These are phyloP conservation scores for Suillus cothurnatus DNA, from an alignment of 768 basidiomycete species.

Conservation along the genomic window DNA sequence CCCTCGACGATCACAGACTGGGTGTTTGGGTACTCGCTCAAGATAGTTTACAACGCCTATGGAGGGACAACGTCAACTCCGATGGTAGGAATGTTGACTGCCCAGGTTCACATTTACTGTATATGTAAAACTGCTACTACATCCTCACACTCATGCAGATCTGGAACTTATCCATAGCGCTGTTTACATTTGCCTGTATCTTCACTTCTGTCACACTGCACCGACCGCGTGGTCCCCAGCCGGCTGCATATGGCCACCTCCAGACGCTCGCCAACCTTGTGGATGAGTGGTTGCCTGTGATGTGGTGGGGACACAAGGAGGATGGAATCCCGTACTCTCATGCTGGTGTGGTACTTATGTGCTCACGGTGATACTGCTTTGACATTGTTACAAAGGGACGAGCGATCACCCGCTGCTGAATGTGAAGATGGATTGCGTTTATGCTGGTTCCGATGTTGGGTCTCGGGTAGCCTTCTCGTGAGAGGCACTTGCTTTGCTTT, in stretches of 20 bases:
- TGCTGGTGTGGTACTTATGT: constrained; percentile 19
- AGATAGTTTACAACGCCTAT: no score
- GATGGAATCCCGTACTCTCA: constrained; percentile 10
- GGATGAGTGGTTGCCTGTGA: constrained; percentile 36
- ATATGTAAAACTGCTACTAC: not conserved
- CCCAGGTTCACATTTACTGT: constrained; percentile 20
- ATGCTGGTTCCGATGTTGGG: constrained; percentile 11
- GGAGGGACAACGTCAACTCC: no score
- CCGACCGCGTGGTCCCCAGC: constrained; percentile 28
- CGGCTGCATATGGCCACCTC: constrained; percentile 35
- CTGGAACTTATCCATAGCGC: constrained; percentile 24
- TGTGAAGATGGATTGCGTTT: constrained; percentile 24
- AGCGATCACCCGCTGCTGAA: constrained; percentile 20
- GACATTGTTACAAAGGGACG: not conserved
- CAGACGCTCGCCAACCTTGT: constrained; percentile 37
- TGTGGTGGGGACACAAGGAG: constrained; percentile 37
- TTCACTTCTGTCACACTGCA: constrained; percentile 19
- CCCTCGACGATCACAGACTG: constrained; percentile 20
- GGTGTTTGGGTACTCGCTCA: constrained; percentile 31
- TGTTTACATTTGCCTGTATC: constrained; percentile 23
- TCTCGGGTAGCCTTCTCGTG: not conserved
- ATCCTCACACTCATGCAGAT: constrained; percentile 17
- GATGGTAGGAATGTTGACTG: constrained; percentile 23
- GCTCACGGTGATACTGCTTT: not conserved
- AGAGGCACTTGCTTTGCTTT: not conserved